Base-by-base conservation (phyloP, 1,284 basidiomycete species). In the Neolentinus lepideus region DNA sequence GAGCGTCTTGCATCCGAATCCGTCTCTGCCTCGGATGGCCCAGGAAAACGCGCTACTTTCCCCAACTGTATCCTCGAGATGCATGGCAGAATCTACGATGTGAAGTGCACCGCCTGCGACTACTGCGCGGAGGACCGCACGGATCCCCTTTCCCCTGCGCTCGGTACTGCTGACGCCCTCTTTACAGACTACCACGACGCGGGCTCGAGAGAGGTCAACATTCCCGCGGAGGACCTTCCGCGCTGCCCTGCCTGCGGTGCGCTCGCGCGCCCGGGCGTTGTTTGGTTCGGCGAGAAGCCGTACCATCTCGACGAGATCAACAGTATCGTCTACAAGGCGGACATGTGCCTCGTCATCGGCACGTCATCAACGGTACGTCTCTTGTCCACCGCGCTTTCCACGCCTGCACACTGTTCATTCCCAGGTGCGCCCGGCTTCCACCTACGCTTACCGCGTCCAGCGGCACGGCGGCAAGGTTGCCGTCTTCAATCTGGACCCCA, bases 261-360 rank as follows among this genome's bases (percentile, higher is more conserved):
- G 0, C 70, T 87, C 9, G 71, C 77, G 1, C 72, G 83, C 25
- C 84, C 84, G 2, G 82, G 77, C 1, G 83, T 86, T 4, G 81
- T 87, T 0, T 88, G 83, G 84, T 87, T 87, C 62, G 83, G 77
- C 3, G 84, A 85, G 65, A 59, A 50, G 27, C 78, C 78, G 14
- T 59, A 68, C 19, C 63, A 77, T 33, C 50, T 83, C 56, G 66
- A 73, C 25, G 55, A 66, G 26, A 83, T 85, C 46, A 68, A 76
- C 33, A 56, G 66, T 3, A 51, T 80, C 9, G 74, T 85, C 3
- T 63, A 69, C 2, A 59, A 71, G 33, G 81, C 81, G 2, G 82
- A 86, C 67, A 61, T 87, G 35, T 80, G 79, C 57, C 67, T 86
- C 9, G 81, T 86, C 2, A 70, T 87, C 46, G 84, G 84, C 29